These are phyloP conservation scores for Coniella vitis DNA, from an alignment of 2,329 filamentous ascomycete genomes.

Conservation along the genomic window DNA sequence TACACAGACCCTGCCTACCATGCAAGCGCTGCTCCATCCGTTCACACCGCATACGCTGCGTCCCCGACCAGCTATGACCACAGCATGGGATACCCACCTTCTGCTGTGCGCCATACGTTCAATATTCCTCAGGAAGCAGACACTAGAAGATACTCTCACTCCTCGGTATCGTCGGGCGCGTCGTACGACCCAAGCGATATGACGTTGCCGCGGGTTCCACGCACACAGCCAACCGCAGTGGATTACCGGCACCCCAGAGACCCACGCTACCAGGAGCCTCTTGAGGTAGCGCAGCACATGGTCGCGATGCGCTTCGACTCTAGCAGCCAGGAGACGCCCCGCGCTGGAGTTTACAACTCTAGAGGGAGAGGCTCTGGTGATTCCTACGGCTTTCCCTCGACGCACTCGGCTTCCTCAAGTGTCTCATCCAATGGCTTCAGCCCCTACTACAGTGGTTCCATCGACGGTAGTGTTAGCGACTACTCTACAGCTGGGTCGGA, in stretches of 20 bases:
- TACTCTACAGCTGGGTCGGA: conserved; percentile 88
- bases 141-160: conserved; percentile 68
- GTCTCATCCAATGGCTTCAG: conserved; percentile 80
- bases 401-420: conserved; percentile 80
- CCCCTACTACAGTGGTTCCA: conserved; percentile 71
- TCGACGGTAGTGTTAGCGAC: conserved; percentile 80
- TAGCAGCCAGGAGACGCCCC: conserved; percentile 73
- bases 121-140: conserved; percentile 51
- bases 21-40: conserved; percentile 61
- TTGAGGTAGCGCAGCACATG: conserved; percentile 92
- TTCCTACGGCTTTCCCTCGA: conserved; percentile 84
- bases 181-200: conserved; percentile 32
- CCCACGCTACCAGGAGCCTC: conserved; percentile 68
- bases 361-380: conserved; percentile 68
- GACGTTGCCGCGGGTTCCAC: conserved; percentile 35
- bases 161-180: conserved; percentile 62
- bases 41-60: conserved; percentile 58
- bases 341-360: conserved; percentile 69
- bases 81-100: conserved; percentile 65
- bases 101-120: conserved; percentile 54
- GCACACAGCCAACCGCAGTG: conserved; percentile 50
- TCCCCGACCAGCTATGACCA: conserved; percentile 64
- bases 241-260: conserved; percentile 46
- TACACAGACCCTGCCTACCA: conserved; percentile 63
- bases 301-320: conserved; percentile 61